These are phyloP conservation scores for Sarocladiaceae sp. DNA, from an alignment of 2,329 filamentous ascomycete species.

Conservation along the genomic window DNA sequence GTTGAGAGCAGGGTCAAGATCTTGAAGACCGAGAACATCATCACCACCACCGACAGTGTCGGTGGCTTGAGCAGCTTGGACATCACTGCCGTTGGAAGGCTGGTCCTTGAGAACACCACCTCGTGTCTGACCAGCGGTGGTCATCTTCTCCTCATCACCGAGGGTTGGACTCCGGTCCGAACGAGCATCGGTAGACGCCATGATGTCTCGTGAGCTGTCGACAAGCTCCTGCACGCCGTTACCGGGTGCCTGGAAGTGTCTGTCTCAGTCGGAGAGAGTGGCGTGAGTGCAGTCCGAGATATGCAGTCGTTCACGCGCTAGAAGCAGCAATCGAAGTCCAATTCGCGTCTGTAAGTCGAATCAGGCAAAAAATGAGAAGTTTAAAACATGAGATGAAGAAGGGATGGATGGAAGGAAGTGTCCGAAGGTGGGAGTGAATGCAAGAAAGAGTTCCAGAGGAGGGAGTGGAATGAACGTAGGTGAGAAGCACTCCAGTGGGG, in stretches of 20 bases:
- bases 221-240: too few species aligned
- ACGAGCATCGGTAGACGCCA: background rate
- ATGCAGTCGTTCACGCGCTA: background rate
- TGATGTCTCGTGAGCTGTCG: background rate
- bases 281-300: background rate
- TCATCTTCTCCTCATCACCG: slow-evolving; percentile 2
- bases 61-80: slow-evolving; percentile 14
- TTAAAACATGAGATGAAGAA: background rate
- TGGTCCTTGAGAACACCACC: background rate
- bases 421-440: slow-evolving; percentile 4
- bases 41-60: slow-evolving; percentile 23
- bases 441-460: background rate
- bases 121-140: background rate
- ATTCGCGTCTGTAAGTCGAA: background rate
- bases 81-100: background rate
- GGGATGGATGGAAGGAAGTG: background rate
- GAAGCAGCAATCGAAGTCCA: too few species aligned
- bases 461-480: background rate
- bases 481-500: too few species aligned
- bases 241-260: too few species aligned
- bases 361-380: background rate
- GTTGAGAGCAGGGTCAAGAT: slow-evolving; percentile 57
- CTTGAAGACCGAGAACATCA: slow-evolving; percentile 54
- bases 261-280: too few species aligned
- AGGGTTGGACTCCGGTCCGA: background rate